Evolutionary conservation across 2,329 filamentous ascomycete genomes (phyloP), one percentile per base, ranked within the genome.

Genomic region (Arachnomyces sp.): DNA sequence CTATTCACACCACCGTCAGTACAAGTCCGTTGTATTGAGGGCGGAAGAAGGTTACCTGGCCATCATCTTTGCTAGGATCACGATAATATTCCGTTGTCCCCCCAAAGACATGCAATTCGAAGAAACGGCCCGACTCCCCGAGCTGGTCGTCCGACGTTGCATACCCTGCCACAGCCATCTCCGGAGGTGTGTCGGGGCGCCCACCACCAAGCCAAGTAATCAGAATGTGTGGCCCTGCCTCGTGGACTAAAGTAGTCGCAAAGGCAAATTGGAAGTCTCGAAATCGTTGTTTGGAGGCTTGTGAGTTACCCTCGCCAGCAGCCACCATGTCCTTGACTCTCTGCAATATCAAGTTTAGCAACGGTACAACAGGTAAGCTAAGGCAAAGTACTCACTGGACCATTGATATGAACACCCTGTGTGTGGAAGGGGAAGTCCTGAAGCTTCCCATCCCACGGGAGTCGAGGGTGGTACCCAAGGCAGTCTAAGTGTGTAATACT

Each of bases 31-130:
- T 13, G 7, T n/a, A n/a, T n/a, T n/a, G n/a, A n/a, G n/a, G n/a
- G n/a, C n/a, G n/a, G n/a, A n/a, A 7, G 31, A 33, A 15, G 16
- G 7, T 33, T 33, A 33, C 31, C 16, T 33, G 31, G 31, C 31
- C 31, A 33, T 33, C 16, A 13, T 33, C 31, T 15, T 33, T n/a
- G n/a, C 6, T 6, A 15, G 13, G 13, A 15, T 33, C 31, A 13
- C n/a, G 31, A 33, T 33, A 33, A 15, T 33, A 33, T 13, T 33
- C 31, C 31, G 16, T 33, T 15, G 31, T 33, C n/a, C 31, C 31
- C n/a, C 31, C 31, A 33, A 33, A 33, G 16, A 15, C 31, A 33
- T 33, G n/a, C 31, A 33, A 33, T 15, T 33, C 31, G n/a, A 33
- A 33, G n/a, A 13, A 33, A 15, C 31, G 31, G 16, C 31, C 31